Base-by-base conservation (phyloP, 2,329 filamentous ascomycete species). In the Chalara sp. region DNA sequence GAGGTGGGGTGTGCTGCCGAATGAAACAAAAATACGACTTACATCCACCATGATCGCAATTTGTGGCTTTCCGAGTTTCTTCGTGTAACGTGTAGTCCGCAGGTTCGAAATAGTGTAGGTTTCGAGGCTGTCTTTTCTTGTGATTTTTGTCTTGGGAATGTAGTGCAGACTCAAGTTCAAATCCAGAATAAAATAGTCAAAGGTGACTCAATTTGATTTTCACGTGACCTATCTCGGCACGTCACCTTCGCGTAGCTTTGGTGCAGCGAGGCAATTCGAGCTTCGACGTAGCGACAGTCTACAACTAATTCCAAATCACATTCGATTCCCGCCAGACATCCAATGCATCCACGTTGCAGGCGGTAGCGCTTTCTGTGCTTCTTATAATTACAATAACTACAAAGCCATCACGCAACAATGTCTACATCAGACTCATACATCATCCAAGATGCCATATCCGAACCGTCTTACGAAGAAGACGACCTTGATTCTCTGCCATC, bases 401-500 rank as follows among this genome's bases (percentile, higher is more conserved):
- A 10, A 43, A 4, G 33, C 39, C 39, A 39, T 40, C 39, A 29
- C n/a, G 8, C 32, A 50, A 60, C 46, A 13, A 65, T 64, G 62
- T 64, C 63, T 44, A 56, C 60, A 13, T 63, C 58, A 44, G 49
- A 58, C 50, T 58, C 58, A 48, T 59, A 62, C 57, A 58, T 63
- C 56, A 53, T 61, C 49, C 55, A 66, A 58, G 64, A 69, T 53
- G 70, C 48, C 53, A 65, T 50, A 67, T 72, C 65, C 71, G 76
- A 56, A 76, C 78, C 54, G 74, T 72, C 74, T 46, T 79, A 63
- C 69, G 76, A 81, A 51, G 71, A 76, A 50, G 77, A 81, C 58
- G 80, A 84, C 5, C 63, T 84, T 60, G 80, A 83, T 65, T 84
- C 81, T 49, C 74, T 86, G 28, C 81, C 83, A 28, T 86, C 83